These are phyloP conservation scores for Porodaedalea pini DNA, from an alignment of 1,284 basidiomycete species.

Conservation along the genomic window DNA sequence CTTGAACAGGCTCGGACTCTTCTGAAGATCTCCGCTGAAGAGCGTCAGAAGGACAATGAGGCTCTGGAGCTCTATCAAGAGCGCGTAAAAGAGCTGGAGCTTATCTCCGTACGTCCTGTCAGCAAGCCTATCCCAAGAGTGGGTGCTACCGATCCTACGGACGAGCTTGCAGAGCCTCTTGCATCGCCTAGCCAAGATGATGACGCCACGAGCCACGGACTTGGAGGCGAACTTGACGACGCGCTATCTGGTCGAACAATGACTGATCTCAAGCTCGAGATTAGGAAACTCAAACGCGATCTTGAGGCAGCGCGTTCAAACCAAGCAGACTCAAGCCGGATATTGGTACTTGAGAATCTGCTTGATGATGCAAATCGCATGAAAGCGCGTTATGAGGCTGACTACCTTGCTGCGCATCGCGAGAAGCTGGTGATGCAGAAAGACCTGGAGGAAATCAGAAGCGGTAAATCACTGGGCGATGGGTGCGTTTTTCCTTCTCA, in stretches of 20 bases:
- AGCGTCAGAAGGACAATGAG: conserved; percentile 77
- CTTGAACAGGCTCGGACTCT: conserved; percentile 71
- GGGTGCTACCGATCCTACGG: conserved; percentile 23
- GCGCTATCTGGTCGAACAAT: conserved; percentile 82
- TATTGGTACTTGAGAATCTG: conserved; percentile 84
- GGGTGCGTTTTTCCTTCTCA: conserved; percentile 48
- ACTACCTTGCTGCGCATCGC: conserved; percentile 83
- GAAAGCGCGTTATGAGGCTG: conserved; percentile 85
- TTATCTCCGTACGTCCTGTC: conserved; percentile 49
- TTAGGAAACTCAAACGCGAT: conserved; percentile 81
- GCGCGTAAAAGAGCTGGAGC: conserved; percentile 85
- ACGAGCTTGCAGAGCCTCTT: conserved; percentile 40
- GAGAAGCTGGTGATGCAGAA: conserved; percentile 80
- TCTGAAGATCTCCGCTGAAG: conserved; percentile 65
- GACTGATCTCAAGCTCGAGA: conserved; percentile 86
- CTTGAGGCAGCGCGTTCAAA: conserved; percentile 71
- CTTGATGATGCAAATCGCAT: conserved; percentile 88
- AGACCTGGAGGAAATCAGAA: conserved; percentile 85
- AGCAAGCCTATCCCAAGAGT: conserved; percentile 24
- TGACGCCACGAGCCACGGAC: conserved; percentile 49
- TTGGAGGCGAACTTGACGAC: conserved; percentile 83
- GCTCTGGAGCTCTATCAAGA: conserved; percentile 89
- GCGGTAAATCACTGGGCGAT: conserved; percentile 78
- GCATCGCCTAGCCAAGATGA: conserved; percentile 34
- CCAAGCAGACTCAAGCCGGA: conserved; percentile 69